These are phyloP conservation scores for Pseudisothecium myosuroides DNA, from an alignment of 225 moss, liverwort and hornwort genomes.

Conservation along the genomic window DNA sequence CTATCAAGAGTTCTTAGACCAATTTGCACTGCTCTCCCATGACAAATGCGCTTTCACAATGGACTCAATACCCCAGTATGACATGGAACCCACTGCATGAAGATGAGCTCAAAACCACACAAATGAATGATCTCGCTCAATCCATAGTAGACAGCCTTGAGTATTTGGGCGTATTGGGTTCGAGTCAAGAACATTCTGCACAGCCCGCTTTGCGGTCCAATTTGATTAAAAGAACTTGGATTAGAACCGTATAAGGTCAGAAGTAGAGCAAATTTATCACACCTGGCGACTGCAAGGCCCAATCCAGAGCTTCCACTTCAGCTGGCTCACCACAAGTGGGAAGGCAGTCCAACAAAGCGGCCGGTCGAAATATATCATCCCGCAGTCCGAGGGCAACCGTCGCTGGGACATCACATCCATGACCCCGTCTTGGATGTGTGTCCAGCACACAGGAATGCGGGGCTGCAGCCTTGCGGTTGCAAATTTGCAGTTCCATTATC, in stretches of 20 bases:
- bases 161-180: background rate
- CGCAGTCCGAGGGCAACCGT: background rate
- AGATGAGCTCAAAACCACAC: background rate
- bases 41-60: background rate
- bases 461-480: background rate
- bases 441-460: background rate
- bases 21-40: background rate
- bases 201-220: background rate
- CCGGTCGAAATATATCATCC: background rate
- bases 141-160: background rate
- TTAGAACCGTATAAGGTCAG: background rate
- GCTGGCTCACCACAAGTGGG: background rate
- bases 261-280: background rate
- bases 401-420: background rate
- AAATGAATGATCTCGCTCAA: background rate
- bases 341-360: background rate
- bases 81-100: background rate
- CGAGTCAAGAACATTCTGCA: background rate
- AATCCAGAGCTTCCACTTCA: background rate
- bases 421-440: background rate
- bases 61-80: background rate
- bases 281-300: background rate
- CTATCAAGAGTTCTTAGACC: background rate
- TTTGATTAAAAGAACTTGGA: background rate
- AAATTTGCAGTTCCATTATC: background rate